Evolutionary conservation across 1,284 basidiomycete species (phyloP).

Genomic region (Apiotrichum montevideense): DNA sequence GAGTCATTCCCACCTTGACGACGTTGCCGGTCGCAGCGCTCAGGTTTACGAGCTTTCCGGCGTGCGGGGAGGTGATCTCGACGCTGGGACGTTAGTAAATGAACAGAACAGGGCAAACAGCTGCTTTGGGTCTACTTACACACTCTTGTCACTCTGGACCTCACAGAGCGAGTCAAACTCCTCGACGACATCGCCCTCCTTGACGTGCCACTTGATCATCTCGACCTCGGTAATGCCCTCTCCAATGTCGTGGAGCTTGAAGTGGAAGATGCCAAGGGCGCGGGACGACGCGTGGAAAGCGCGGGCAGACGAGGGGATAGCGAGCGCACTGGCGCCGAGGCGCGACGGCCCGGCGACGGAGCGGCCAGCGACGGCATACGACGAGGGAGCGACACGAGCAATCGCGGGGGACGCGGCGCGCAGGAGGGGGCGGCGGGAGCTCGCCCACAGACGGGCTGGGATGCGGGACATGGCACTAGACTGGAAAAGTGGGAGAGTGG

Average conservation of each 20-base stretch:
- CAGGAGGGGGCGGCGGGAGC: not conserved
- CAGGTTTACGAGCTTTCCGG: conserved; percentile 67
- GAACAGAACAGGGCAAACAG: not conserved
- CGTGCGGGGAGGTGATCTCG: conserved; percentile 84
- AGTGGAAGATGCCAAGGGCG: conserved; percentile 42
- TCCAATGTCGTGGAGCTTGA: conserved; percentile 92
- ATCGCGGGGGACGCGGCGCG: not conserved
- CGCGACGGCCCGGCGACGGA: not conserved
- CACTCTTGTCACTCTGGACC: conserved; percentile 81
- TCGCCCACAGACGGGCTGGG: not conserved
- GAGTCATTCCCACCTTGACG: conserved; percentile 74
- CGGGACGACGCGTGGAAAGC: conserved; percentile 12
- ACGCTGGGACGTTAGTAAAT: conserved; percentile 53
- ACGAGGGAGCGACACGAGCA: not conserved
- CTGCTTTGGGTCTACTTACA: conserved; percentile 23
- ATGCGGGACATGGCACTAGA: not conserved
- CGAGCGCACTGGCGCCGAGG: not conserved
- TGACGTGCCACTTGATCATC: conserved; percentile 73
- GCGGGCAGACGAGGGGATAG: conserved; percentile 13
- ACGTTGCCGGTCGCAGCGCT: conserved; percentile 76
- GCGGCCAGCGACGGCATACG: conserved; percentile 1
- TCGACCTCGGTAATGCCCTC: conserved; percentile 84
- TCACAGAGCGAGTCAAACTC: conserved; percentile 85
- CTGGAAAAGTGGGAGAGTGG: not conserved
- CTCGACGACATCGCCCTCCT: conserved; percentile 60